phyloP scores from a whole-genome alignment of 108 stramenopile species.

The Cyclotella cryptica region DNA sequence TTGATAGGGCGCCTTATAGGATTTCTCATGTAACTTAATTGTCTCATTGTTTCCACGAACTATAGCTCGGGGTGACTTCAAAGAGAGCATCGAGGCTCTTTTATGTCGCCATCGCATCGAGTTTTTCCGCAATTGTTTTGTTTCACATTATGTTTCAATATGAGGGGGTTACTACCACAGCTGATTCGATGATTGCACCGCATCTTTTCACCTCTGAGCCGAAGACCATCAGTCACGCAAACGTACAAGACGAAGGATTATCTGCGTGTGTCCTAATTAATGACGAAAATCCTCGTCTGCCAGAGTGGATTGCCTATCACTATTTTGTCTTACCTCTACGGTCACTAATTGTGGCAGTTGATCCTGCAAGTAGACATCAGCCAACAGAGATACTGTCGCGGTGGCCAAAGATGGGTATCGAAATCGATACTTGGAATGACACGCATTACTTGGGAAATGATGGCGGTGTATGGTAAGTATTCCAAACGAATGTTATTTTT shows the following conservation, averaged over 20 bases:
- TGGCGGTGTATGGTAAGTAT: conserved; percentile 12
- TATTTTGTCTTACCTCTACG: conserved; percentile 73
- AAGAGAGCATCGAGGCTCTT: too few species aligned
- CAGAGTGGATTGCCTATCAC: conserved; percentile 82
- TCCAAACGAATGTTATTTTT: background rate
- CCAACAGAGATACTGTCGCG: conserved; percentile 40
- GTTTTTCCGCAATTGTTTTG: background rate
- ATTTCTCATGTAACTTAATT: too few species aligned
- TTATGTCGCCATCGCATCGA: too few species aligned
- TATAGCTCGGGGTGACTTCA: too few species aligned
- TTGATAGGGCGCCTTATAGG: too few species aligned
- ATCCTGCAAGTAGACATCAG: conserved; percentile 55
- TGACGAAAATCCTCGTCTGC: conserved; percentile 60
- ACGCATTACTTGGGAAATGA: conserved; percentile 35
- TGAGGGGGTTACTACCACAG: background rate
- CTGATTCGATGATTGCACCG: background rate
- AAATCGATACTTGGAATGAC: conserved; percentile 52
- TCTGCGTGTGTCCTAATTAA: conserved; percentile 71
- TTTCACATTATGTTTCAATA: background rate
- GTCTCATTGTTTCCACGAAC: too few species aligned
- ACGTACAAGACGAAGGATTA: conserved; percentile 18
- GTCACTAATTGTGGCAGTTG: conserved; percentile 68
- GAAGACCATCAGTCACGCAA: background rate
- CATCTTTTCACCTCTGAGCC: background rate
- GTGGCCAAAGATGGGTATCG: conserved; percentile 44